Evolutionary conservation across 2,329 filamentous ascomycete genomes (phyloP), one percentile per base, ranked within the genome.

Genomic region (Fusarium nygamai): DNA sequence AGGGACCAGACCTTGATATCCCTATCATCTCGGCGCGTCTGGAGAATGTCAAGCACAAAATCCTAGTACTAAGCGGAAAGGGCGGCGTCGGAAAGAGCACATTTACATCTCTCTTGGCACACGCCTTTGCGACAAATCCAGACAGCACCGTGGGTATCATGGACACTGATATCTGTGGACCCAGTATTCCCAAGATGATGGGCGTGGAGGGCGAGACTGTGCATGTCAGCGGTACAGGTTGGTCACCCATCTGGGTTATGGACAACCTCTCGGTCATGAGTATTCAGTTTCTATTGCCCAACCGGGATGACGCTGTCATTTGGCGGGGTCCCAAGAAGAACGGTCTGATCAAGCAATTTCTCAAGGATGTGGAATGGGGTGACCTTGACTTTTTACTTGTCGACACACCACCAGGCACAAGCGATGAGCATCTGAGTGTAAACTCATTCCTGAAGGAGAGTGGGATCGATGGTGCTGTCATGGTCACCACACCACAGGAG

Each of bases 291-390:
- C 97, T 99, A 94, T 87, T 99, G 51, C 96, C 96, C 0, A 94
- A 94, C 79, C 89, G 94, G 53, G 96, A 99, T 82, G 95, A 98
- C 80, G 96, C 96, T 8, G 92, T 99, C 46, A 99, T 99, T 76
- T 99, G 96, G 96, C 90, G 96, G 58, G 96, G 96, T 0, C 93
- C 96, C 6, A 99, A 99, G 89, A 99, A 99, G 89, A 99, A 98
- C 79, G 96, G 96, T 0, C 85, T 99, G 65, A 98, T 99, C 81
- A 99, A 99, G 86, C 94, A 97, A 82, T 99, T 99, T 78, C 85
- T 99, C 59, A 98, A 97, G 86, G 97, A 99, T 80, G 96, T 99
- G 12, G 94, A 97, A 81, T 99, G 97, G 96, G 96, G 96, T 16
- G 93, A 97, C 69, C 86, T 98, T 82, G 96, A 99, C 80, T 97